Conservation (phyloP, 495 filamentous ascomycete genomes). For the Cetradonia linearis region DNA sequence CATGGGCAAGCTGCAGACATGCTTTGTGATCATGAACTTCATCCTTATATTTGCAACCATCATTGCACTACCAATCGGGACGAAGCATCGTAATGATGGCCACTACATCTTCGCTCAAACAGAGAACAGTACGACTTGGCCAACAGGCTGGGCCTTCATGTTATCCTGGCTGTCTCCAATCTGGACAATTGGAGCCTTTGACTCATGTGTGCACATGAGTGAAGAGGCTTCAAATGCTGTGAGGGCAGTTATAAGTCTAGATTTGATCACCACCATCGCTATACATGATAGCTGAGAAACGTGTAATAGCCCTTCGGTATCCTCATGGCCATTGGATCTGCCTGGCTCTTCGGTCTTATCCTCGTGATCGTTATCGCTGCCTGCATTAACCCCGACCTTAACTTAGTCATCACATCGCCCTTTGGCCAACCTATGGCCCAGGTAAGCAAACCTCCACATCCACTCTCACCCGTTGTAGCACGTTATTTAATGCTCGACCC, state of each 20-base stretch:
- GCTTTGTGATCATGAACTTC: constrained; percentile 53
- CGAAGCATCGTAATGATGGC: constrained; percentile 34
- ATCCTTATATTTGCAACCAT: constrained; percentile 53
- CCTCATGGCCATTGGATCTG: constrained; percentile 42
- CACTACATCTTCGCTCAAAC: constrained; percentile 39
- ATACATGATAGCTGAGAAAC: not conserved
- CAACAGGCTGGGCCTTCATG: constrained; percentile 54
- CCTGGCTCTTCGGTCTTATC: constrained; percentile 44
- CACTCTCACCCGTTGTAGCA: not conserved
- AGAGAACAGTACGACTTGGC: constrained; percentile 51
- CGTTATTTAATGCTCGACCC: not conserved
- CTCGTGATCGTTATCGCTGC: constrained; percentile 43
- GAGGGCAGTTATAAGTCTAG: constrained; percentile 36
- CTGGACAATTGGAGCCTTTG: constrained; percentile 53
- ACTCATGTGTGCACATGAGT: constrained; percentile 35
- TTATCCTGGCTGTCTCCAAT: constrained; percentile 55
- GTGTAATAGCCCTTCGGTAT: constrained; percentile 42
- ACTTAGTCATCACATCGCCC: constrained; percentile 30
- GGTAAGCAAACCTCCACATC: constrained; percentile 3
- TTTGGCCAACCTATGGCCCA: constrained; percentile 48
- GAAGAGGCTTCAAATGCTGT: constrained; percentile 57
- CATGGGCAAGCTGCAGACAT: constrained; percentile 57
- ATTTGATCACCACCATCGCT: not conserved
- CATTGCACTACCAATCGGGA: constrained; percentile 54
- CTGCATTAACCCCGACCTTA: constrained; percentile 38